Base-by-base conservation (phyloP, 2,329 filamentous ascomycete genomes). In the Thielaviopsis ethacetica region DNA sequence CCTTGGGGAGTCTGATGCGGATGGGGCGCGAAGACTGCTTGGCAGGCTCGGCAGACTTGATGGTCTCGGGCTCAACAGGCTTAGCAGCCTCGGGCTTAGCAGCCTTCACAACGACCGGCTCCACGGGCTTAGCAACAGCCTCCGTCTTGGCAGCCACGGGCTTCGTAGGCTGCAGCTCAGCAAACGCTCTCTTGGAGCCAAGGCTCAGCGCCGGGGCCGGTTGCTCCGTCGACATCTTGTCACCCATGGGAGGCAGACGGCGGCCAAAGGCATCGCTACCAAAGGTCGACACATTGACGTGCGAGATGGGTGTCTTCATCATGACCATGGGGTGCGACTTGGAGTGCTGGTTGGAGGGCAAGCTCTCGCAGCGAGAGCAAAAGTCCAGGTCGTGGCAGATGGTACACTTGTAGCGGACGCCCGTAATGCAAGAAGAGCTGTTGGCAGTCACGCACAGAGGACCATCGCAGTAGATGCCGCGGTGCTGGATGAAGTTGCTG, bases 291-390 rank as follows among this genome's bases (percentile, higher is more conserved):
- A 44, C 49, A 62, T 82, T 91, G 41, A 95, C 88, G 65, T 88
- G 85, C 64, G 88, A 86, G 54, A 98, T 85, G 10, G 91, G 87
- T 2, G 88, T 94, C 79, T 89, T 95, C 76, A 98, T 90, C 75
- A 95, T 96, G 76, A 98, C 90, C 65, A 98, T 76, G 27, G 93
- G 93, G 67, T 98, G 93, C n/a, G 91, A 95, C 71, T 83, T 84
- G 76, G 97, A 96, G 76, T 98, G 93, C 22, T 75, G 76, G 71
- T 94, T 91, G 63, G 77, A 76, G 7, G 93, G 93, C 66, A 83
- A 83, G 54, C 91, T 89, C 74, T 98, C 94, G 73, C 93, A 98
- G 68, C 81, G 86, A 68, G 87, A 88, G 70, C 93, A 98, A 75
- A 96, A 95, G 72, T 98, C 93, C 38, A 85, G 85, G 69, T 98